Base-by-base conservation (phyloP, 768 basidiomycete genomes). In the Collybiopsis confluens region DNA sequence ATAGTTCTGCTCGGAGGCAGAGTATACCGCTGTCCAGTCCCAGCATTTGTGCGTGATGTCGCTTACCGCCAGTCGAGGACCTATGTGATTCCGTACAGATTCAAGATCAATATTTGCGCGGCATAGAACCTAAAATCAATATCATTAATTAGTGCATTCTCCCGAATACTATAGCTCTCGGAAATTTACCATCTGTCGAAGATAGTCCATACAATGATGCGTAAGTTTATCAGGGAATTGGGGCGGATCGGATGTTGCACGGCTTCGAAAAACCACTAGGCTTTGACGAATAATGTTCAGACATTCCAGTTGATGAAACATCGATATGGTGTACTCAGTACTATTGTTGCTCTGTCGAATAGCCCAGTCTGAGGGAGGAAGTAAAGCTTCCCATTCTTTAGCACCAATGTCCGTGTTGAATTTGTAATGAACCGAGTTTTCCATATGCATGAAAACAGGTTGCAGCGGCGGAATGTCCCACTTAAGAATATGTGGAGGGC, bases 251-350 rank as follows among this genome's bases (percentile, higher is more conserved):
- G 36, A 38, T 5, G 28, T 27, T 33, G 38, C 30, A 26, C 28
- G 40, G 26, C 13, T 5, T 33, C 30, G 30, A 56, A 56, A 9
- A 35, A 54, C 26, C 30, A 56, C 49, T n/a, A 64, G 40, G 24
- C 53, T 58, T 10, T 59, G 48, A 0, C 64, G 59, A 11, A 72
- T 61, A 27, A 65, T 61, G 55, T 67, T 64, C 1, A 74, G 58
- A 56, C 74, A 74, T 43, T 64, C 68, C 13, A 73, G 59, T 54
- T 70, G 64, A 54, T 74, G 72, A 59, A 67, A 70, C 63, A 73
- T 68, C 4, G 68, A 61, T 15, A 73, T 55, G 33, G 62, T 68
- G 59, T 68, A 70, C n/a, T n/a, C n/a, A n/a, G n/a, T n/a, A n/a
- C n/a, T n/a, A n/a, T n/a, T n/a, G n/a, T n/a, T n/a, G n/a, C n/a